Evolutionary conservation across 306 rosid genomes (phyloP).

Genomic region (Rosa multiflora): DNA sequence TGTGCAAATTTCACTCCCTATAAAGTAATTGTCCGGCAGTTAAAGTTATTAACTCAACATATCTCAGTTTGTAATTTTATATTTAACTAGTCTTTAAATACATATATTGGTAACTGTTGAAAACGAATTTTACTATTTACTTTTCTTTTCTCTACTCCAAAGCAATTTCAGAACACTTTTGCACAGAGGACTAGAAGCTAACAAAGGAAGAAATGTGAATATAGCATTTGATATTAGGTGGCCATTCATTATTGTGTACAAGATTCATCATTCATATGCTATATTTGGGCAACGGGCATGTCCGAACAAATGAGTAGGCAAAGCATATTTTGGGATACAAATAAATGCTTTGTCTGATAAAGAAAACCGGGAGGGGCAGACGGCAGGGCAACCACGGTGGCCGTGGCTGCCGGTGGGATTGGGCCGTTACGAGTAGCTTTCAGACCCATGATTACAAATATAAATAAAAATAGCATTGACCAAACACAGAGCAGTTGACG

Average conservation of each 20-base stretch:
- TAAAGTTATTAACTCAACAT: background rate
- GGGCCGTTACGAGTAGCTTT: slow-evolving; percentile 45
- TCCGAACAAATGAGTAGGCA: background rate
- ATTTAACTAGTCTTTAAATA: background rate
- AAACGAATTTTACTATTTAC: background rate
- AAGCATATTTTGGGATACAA: slow-evolving; percentile 1
- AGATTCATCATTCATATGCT: background rate
- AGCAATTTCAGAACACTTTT: background rate
- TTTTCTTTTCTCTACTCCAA: background rate
- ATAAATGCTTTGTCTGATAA: background rate
- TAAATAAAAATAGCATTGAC: slow-evolving; percentile 41
- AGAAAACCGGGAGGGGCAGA: background rate
- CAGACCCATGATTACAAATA: slow-evolving; percentile 24
- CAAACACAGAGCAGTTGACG: slow-evolving; percentile 45
- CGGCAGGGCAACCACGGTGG: background rate
- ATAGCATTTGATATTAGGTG: background rate
- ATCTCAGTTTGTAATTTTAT: background rate
- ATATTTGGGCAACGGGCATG: slow-evolving; percentile 2
- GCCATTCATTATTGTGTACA: background rate
- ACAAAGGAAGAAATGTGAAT: background rate
- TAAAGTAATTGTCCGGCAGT: too few species aligned
- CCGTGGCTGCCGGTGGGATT: slow-evolving; percentile 6
- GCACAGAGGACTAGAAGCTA: background rate
- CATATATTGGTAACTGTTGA: background rate
- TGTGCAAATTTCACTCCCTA: too few species aligned